Conservation (phyloP, 2,329 filamentous ascomycete species). For the Dendryphion nanum region DNA sequence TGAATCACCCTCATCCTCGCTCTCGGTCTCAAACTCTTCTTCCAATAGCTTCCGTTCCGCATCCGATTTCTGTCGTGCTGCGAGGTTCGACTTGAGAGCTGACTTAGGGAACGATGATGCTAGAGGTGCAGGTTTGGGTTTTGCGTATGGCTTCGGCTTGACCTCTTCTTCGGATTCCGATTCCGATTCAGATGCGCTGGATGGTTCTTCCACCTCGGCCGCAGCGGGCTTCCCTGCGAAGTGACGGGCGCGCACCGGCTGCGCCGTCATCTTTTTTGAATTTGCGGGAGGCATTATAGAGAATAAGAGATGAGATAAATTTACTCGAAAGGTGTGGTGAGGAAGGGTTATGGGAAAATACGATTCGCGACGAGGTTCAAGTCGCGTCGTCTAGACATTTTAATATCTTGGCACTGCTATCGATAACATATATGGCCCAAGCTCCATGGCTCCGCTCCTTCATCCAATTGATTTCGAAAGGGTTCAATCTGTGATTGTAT, state of each 20-base stretch:
- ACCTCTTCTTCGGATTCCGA: constrained; percentile 54
- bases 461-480: no score
- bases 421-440: no score
- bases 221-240: constrained; percentile 76
- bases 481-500: no score
- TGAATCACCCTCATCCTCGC: constrained; percentile 32
- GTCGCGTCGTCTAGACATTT: no score
- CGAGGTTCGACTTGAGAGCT: constrained; percentile 43
- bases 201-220: constrained; percentile 36
- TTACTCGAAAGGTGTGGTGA: neutral
- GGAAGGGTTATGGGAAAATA: neutral
- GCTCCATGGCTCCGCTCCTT: no score
- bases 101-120: constrained; percentile 50
- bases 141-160: constrained; percentile 31
- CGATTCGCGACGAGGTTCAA: neutral
- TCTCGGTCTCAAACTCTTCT: constrained; percentile 62
- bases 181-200: constrained; percentile 48
- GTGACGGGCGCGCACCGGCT: constrained; percentile 76
- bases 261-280: constrained; percentile 84
- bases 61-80: constrained; percentile 35
- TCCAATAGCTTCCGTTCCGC: constrained; percentile 38
- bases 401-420: no score
- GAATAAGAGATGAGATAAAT: neutral
- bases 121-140: constrained; percentile 36
- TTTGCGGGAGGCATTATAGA: constrained; percentile 56